Conservation (phyloP, 352 stramenopile genomes). For the Pythium myriotylum region DNA sequence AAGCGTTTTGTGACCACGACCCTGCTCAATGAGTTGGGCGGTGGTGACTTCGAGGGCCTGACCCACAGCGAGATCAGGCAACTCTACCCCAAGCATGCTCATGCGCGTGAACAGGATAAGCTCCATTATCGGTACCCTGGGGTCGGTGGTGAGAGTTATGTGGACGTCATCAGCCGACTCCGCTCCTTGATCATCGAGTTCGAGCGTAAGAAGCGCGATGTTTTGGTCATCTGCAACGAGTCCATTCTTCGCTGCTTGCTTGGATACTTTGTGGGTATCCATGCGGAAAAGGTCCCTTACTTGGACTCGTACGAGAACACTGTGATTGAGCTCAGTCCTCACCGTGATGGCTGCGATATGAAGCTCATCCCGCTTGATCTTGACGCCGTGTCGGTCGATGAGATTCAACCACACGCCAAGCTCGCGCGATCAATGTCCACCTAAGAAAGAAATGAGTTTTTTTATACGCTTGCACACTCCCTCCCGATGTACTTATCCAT, state of each 20-base stretch:
- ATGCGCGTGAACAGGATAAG: conserved; percentile 88
- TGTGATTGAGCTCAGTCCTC: conserved; percentile 78
- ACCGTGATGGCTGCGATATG: conserved; percentile 84
- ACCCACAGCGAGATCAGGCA: conserved; percentile 84
- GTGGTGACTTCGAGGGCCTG: conserved; percentile 89
- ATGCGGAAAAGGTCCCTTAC: conserved; percentile 72
- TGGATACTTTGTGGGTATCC: conserved; percentile 79
- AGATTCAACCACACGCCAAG: conserved; percentile 2
- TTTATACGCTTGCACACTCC: too few relatives aligned
- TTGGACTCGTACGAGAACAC: conserved; percentile 70
- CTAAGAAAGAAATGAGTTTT: conserved; percentile 5
- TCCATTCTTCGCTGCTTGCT: conserved; percentile 79
- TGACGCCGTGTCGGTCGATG: conserved; percentile 14
- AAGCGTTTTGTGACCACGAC: conserved; percentile 88
- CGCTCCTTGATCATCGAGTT: conserved; percentile 93
- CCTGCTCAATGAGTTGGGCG: conserved; percentile 91
- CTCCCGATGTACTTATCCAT: neutral
- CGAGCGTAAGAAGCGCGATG: conserved; percentile 87
- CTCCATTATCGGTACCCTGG: conserved; percentile 90
- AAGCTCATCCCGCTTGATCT: conserved; percentile 76
- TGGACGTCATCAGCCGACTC: conserved; percentile 92
- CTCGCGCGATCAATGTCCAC: conserved; percentile 24
- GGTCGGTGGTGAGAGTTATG: conserved; percentile 92
- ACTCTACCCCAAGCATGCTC: conserved; percentile 88
- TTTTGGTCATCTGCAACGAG: conserved; percentile 85